Evolutionary conservation across 2,329 filamentous ascomycete genomes (phyloP), one percentile per base, ranked within the genome.

Genomic region (Onygenales sp.): DNA sequence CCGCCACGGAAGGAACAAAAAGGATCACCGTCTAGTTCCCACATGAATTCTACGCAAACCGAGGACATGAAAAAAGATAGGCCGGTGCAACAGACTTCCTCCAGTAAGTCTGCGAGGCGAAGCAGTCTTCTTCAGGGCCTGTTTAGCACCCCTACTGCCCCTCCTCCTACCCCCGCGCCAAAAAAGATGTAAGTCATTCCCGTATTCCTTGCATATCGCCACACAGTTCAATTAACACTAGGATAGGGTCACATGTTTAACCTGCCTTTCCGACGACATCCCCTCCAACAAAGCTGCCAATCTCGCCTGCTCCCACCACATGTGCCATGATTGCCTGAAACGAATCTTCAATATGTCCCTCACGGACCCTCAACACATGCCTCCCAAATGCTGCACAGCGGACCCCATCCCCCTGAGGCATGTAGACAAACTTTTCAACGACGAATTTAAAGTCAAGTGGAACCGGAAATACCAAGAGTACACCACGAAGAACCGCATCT

Each of bases 401-500:
- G 81, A 89, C 10, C 79, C 82, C 60, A 94, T 95, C 54, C 82
- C 86, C 0, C 72, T 90, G 6, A 84, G 83, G 59, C 83, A 89
- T 65, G 89, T 92, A 32, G 86, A 92, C 10, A 78, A 78, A 27
- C 74, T 93, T 7, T 90, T 95, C 63, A 81, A 87, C 63, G 65
- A 76, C 54, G 76, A 78, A 51, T 92, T 93, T 75, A 92, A 93
- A 72, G 81, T 77, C 59, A 76, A 75, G 1, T 95, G 89, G 88
- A 92, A 93, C 66, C 79, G 78, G 54, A 92, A 89, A 63, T 93
- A 85, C 63, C 76, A 83, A 60, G 87, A 94, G 65, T 88, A 82
- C 62, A 85, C 85, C 4, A 84, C 85, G 0, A 81, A 79, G 50
- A 87, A 88, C 64, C 82, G 86, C 44, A 76, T 91, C 38, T 92